These are phyloP conservation scores for Platanthera guangdongensis DNA, from an alignment of 106 monocot species.

Conservation along the genomic window DNA sequence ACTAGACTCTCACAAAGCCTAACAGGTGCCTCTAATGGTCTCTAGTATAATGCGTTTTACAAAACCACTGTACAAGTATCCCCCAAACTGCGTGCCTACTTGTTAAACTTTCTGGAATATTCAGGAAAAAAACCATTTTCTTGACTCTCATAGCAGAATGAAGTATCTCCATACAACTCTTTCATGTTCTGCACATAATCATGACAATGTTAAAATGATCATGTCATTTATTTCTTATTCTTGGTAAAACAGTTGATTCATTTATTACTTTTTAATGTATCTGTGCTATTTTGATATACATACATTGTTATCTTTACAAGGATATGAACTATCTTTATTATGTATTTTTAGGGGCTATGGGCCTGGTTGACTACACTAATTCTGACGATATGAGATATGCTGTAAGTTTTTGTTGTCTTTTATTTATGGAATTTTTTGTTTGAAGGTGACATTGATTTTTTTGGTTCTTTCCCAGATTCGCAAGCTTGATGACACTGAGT, in stretches of 20 bases:
- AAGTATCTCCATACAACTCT: not conserved
- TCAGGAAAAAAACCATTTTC: not conserved
- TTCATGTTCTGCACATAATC: not conserved
- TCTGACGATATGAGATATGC: slow-evolving; percentile 86
- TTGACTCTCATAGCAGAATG: not conserved
- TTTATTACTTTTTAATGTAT: not conserved
- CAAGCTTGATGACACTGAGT: slow-evolving; percentile 82
- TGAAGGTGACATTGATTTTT: not conserved
- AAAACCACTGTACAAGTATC: not conserved
- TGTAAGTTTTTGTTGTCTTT: slow-evolving; percentile 26
- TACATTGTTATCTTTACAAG: not conserved
- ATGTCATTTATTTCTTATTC: not conserved
- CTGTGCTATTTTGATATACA: not conserved
- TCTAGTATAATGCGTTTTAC: not conserved
- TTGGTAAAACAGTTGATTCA: not conserved
- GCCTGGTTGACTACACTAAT: slow-evolving; percentile 72
- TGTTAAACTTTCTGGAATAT: not conserved
- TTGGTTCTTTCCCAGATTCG: slow-evolving; percentile 31
- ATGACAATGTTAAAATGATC: not conserved
- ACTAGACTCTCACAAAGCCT: too few species aligned
- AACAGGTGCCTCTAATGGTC: too few species aligned
- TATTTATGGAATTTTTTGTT: not conserved
- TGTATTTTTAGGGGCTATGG: slow-evolving; percentile 35
- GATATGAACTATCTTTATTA: not conserved
- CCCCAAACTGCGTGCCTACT: not conserved